Evolutionary conservation across 768 basidiomycete genomes (phyloP), one percentile per base, ranked within the genome.

Genomic region (Coprinellus aureogranulatus): DNA sequence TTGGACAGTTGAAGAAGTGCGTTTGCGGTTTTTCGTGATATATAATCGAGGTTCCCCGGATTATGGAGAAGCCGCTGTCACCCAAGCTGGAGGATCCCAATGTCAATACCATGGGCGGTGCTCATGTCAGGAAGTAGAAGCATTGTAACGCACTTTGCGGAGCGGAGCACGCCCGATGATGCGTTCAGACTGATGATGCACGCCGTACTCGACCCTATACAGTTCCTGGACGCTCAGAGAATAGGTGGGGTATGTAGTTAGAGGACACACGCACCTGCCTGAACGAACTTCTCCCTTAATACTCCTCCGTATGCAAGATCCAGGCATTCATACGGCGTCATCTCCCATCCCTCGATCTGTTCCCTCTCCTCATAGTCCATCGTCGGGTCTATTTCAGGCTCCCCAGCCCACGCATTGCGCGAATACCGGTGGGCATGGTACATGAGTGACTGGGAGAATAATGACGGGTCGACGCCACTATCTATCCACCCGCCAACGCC

Each of bases 401-500:
- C 90, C 22, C 90, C 90, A 5, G 87, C 83, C 90, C 90, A 92
- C 22, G 87, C 87, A 59, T 77, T 81, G 59, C 80, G 79, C 11
- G 87, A 83, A 67, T 87, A 89, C 46, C 83, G 81, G 68, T 88
- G 83, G 2, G 90, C 86, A 70, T 90, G 87, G 70, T 87, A 94
- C 90, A 95, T 94, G 51, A 98, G 75, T 0, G 91, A 84, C 72
- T 97, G 94, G 1, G 93, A 87, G 75, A 95, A 98, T 45, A 95
- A 75, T 0, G 92, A 87, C 1, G 92, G 92, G 71, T 97, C 93
- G 53, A 92, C 82, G 16, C 92, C 89, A 26, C 83, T 82, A 37
- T 87, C 83, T 48, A 84, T 81, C 95, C 95, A 98, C 20, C 94
- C 94, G 1, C 94, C 94, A 3, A 97, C 94, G 20, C 94, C 94